Conservation (phyloP, 129 eudicot species). For the Mikania micrantha region DNA sequence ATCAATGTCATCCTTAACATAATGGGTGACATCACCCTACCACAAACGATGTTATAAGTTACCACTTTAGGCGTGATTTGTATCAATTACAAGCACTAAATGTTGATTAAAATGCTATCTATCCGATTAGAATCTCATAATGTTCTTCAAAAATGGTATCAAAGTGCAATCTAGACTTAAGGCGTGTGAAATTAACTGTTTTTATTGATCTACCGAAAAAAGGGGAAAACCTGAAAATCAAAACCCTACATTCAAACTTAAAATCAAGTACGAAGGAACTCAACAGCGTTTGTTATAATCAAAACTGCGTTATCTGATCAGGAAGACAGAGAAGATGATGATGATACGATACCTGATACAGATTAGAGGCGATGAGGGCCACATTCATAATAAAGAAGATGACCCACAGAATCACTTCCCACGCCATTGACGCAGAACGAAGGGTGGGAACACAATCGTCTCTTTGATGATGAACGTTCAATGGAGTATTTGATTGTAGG, state of each 20-base stretch:
- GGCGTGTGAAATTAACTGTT: neutral
- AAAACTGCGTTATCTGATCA: neutral
- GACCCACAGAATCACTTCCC: constrained; percentile 26
- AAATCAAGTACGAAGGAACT: neutral
- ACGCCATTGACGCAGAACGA: constrained; percentile 19
- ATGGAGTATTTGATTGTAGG: neutral
- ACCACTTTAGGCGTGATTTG: neutral
- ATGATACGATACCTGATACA: constrained; percentile 23
- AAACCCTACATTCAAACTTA: constrained; percentile 9
- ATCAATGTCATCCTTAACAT: neutral
- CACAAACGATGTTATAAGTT: neutral
- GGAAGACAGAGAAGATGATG: neutral
- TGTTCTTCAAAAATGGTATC: neutral
- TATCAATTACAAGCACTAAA: neutral
- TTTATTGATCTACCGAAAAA: constrained; percentile 1
- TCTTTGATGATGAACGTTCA: neutral
- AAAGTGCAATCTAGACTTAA: neutral
- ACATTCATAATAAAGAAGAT: constrained; percentile 22
- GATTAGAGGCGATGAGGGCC: constrained; percentile 32
- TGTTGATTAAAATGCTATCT: neutral
- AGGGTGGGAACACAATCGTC: neutral
- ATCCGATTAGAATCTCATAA: neutral
- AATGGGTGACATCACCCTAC: neutral
- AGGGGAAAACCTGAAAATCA: neutral
- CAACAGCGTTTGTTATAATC: neutral